Base-by-base conservation (phyloP, 2,329 filamentous ascomycete species). In the Cladosporium velox region DNA sequence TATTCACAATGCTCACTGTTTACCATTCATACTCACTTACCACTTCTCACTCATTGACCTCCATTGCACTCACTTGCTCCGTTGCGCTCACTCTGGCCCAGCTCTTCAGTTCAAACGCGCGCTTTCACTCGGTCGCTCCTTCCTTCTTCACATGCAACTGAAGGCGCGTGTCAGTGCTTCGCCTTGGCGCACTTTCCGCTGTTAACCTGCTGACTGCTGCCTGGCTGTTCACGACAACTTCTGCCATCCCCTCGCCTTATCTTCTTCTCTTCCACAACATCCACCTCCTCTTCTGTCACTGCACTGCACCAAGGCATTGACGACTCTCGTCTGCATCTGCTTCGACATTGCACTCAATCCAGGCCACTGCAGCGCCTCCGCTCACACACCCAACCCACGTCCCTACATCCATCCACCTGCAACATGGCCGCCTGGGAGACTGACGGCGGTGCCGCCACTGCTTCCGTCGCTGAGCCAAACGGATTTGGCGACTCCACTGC, bases 71-170 rank as follows among this genome's bases (percentile, higher is more conserved):
- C 41, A 57, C 28, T 34, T 15, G 8, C 52, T 6, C 24, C 24
- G 24, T 24, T 24, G 24, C 4, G 21, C 52, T 14, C 24, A 6
- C 52, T 14, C 24, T 12, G 15, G 18, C 28, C n/a, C 24, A 21
- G 32, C 18, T 57, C 52, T 21, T 59, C 21, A 18, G 18, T 59
- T 59, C 57, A 55, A 34, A 59, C 38, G 35, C 57, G 38, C 24
- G 8, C 59, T 12, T 32, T 55, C 52, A 55, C 28, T 54, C 60
- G 28, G 44, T 63, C 47, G 49, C 34, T 55, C 60, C 49, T 63
- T 55, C 60, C 60, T 54, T 63, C 60, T 34, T 55, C 52, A 63
- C 60, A 63, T 63, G 60, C 60, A 47, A 18, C 21, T 58, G 8
- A 47, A 21, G 24, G 24, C 41, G 58, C 58, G 58, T 14, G 24